These are phyloP conservation scores for Pythium sp. DNA, from an alignment of 352 stramenopile species.

Conservation along the genomic window DNA sequence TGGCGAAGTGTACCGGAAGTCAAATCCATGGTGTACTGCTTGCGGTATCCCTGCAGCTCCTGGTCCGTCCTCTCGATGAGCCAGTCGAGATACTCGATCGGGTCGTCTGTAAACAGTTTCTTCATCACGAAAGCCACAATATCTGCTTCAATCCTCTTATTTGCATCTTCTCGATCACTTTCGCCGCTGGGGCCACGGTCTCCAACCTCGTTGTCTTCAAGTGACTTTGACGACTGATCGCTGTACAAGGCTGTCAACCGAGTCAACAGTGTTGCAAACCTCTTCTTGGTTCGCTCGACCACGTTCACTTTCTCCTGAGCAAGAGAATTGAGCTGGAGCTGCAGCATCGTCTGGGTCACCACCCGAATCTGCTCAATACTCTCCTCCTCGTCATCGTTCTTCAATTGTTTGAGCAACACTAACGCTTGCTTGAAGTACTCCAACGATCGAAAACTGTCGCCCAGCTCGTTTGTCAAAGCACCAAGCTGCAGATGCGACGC, in stretches of 20 bases:
- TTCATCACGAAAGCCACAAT: slow-evolving; percentile 39
- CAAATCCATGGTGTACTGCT: slow-evolving; percentile 40
- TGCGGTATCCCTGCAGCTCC: slow-evolving; percentile 39
- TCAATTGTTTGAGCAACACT: slow-evolving; percentile 26
- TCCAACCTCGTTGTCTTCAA: background rate
- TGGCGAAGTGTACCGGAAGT: slow-evolving; percentile 18
- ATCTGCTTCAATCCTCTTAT: slow-evolving; percentile 13
- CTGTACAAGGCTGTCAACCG: slow-evolving; percentile 18
- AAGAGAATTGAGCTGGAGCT: slow-evolving; percentile 35
- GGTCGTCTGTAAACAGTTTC: slow-evolving; percentile 37
- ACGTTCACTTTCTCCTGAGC: slow-evolving; percentile 34
- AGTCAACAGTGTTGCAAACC: slow-evolving; percentile 24
- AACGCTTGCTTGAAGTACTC: slow-evolving; percentile 49
- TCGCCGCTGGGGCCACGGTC: background rate
- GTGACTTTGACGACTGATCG: background rate
- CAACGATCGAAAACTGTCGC: slow-evolving; percentile 50
- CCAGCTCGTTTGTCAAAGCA: slow-evolving; percentile 31
- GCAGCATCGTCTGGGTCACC: slow-evolving; percentile 40
- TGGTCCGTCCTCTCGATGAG: slow-evolving; percentile 37
- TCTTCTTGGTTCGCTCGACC: slow-evolving; percentile 35
- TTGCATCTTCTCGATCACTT: background rate
- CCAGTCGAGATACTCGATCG: slow-evolving; percentile 39
- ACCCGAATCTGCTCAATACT: slow-evolving; percentile 29
- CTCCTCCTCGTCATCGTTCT: slow-evolving; percentile 14
- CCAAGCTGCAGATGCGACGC: slow-evolving; percentile 50